These are phyloP conservation scores for Kurtzmaniella quercitrusa DNA, from an alignment of 1,139 yeast species.

Conservation along the genomic window DNA sequence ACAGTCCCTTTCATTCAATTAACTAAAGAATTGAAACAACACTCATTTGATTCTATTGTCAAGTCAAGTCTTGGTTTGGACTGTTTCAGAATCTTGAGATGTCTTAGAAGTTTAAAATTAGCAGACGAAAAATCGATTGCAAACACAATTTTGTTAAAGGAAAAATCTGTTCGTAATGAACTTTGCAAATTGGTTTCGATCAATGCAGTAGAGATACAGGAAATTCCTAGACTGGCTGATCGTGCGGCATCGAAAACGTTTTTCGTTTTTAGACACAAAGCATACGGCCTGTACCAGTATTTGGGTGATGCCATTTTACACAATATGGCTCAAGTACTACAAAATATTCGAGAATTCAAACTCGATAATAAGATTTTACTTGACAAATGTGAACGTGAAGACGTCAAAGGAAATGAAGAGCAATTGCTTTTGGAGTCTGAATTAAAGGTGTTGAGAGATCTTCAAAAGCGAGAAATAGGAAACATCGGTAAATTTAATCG, in stretches of 20 bases:
- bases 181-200: constrained; percentile 52
- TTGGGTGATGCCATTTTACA: constrained; percentile 29
- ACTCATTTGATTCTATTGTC: constrained; percentile 58
- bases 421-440: constrained; percentile 74
- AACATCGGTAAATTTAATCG: constrained; percentile 54
- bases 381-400: constrained; percentile 82
- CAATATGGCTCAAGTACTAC: constrained; percentile 59
- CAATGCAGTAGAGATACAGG: constrained; percentile 73
- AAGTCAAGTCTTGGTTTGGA: constrained; percentile 55
- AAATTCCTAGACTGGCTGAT: constrained; percentile 88
- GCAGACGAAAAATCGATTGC: constrained; percentile 85
- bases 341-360: constrained; percentile 54
- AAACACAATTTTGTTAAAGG: constrained; percentile 70
- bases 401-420: constrained; percentile 79
- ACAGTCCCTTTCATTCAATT: constrained; percentile 42
- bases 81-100: constrained; percentile 61
- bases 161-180: constrained; percentile 68
- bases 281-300: constrained; percentile 54
- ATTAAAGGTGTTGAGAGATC: constrained; percentile 59
- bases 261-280: constrained; percentile 73
- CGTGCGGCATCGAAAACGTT: constrained; percentile 89
- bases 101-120: constrained; percentile 61
- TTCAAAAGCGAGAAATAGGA: constrained; percentile 54
- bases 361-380: constrained; percentile 62
- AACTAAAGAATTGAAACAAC: constrained; percentile 44